Base-by-base conservation (phyloP, 2,329 filamentous ascomycete genomes). In the Stemphylium vesicarium region DNA sequence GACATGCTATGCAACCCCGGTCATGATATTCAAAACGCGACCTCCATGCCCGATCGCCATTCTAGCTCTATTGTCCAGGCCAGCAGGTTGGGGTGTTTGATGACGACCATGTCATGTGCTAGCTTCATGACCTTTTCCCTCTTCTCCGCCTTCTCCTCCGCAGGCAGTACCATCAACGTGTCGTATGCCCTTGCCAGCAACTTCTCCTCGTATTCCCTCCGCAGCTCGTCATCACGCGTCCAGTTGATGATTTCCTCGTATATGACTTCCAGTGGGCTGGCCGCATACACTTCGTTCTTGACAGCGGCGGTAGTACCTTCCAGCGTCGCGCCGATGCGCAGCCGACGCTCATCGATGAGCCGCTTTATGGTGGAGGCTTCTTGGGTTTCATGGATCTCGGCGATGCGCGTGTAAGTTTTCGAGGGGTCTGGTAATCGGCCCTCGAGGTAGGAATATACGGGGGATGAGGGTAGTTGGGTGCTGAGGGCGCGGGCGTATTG, bases 31-130 rank as follows among this genome's bases (percentile, higher is more conserved):
- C 29, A 53, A 31, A 41, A 32, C n/a, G 64, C 64, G 0, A 71
- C 59, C n/a, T 70, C 68, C 53, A 72, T 53, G 5, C 68, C 67
- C 7, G 65, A 93, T 63, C 90, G 85, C 90, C 94, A 98, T 70
- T 98, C 91, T 54, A 99, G 81, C 26, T 90, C 84, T 57, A 97
- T 88, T 66, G 92, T 89, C 96, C 96, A 99, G 0, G 95, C 95
- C 13, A 96, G 82, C 60, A 88, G 86, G 76, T 89, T 96, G 0
- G 92, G 91, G 65, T 98, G 92, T 66, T 94, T 93, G 72, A 99
- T 95, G 56, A 96, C 90, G 57, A 99, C 94, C 90, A 99, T 96
- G 57, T 94, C 95, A 59, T 88, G 86, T 0, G 94, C 92, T 47
- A 95, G 80, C 56, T 89, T 88, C 66, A 89, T 77, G 0, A 96